Percentiles rank a stretch among this genome's conserved stretches.
Evolutionary conservation across 371 early-diverging fungal species (phyloP).

Genomic region (Mucor indicus): DNA sequence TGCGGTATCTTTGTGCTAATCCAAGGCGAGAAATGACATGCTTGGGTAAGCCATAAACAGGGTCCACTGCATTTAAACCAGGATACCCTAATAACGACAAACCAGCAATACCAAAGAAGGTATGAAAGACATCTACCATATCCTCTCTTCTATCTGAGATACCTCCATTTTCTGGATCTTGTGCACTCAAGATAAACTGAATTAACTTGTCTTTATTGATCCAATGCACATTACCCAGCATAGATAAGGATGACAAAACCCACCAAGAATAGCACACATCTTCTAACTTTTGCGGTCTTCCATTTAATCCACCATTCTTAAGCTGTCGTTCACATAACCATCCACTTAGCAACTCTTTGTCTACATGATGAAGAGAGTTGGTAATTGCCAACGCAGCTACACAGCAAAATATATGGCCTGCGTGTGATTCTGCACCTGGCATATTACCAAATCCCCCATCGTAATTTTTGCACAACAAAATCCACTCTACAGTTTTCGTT

Average conservation of each 20-base stretch:
- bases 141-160: constrained; percentile 95
- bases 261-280: constrained; percentile 99
- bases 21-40: constrained; percentile 44
- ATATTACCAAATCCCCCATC: constrained; percentile 97
- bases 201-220: constrained; percentile 78
- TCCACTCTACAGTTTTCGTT: constrained; percentile 72
- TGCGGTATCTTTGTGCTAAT: no score
- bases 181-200: constrained; percentile 83
- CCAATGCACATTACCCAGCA: constrained; percentile 83
- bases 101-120: constrained; percentile 91
- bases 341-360: constrained; percentile 76
- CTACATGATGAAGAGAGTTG: constrained; percentile 66
- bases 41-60: constrained; percentile 93
- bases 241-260: constrained; percentile 91
- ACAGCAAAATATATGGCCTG: constrained; percentile 94
- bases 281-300: constrained; percentile 95
- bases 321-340: constrained; percentile 96
- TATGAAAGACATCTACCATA: constrained; percentile 96
- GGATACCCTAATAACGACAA: constrained; percentile 82
- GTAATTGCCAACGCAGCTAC: constrained; percentile 86
- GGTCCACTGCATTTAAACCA: constrained; percentile 75
- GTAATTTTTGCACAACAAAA: constrained; percentile 85
- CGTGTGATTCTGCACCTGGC: constrained; percentile 95
- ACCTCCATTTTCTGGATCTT: constrained; percentile 90
- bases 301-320: constrained; percentile 93